Evolutionary conservation across 2,329 filamentous ascomycete species (phyloP).

Genomic region (Bipolaris victoriae): DNA sequence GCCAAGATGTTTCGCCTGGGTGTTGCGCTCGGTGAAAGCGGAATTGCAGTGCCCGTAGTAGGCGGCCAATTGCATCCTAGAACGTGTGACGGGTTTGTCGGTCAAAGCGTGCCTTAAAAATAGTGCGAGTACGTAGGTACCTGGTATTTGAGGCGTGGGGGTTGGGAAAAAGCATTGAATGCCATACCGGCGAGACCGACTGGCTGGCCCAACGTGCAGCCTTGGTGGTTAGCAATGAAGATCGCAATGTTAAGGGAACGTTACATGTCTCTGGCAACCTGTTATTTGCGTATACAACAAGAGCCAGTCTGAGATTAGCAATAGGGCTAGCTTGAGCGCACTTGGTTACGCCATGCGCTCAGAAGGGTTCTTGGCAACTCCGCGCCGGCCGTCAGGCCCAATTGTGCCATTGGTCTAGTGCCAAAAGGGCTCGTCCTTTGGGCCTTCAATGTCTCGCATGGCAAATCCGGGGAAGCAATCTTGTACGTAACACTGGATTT

Average conservation of each 20-base stretch:
- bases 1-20: background rate
- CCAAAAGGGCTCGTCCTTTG: background rate
- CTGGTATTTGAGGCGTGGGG: background rate
- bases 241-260: background rate
- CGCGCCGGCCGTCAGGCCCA: conserved; percentile 4
- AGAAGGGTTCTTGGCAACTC: conserved; percentile 2
- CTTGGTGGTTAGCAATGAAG: conserved; percentile 1
- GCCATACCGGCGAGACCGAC: background rate
- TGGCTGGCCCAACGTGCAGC: background rate
- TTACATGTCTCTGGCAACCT: background rate
- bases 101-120: conserved; percentile 1
- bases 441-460: conserved; percentile 6
- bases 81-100: conserved; percentile 8
- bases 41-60: conserved; percentile 4
- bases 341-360: background rate
- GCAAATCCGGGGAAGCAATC: conserved; percentile 15
- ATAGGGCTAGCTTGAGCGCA: too few relatives aligned
- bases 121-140: background rate
- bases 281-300: conserved; percentile 7
- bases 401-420: conserved; percentile 1
- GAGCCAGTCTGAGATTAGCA: background rate
- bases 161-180: background rate
- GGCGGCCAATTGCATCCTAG: conserved; percentile 11
- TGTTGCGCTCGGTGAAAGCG: conserved; percentile 9
- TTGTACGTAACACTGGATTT: conserved; percentile 9